These are phyloP conservation scores for Endocalyx cinctus DNA, from an alignment of 2,329 filamentous ascomycete species.

Conservation along the genomic window DNA sequence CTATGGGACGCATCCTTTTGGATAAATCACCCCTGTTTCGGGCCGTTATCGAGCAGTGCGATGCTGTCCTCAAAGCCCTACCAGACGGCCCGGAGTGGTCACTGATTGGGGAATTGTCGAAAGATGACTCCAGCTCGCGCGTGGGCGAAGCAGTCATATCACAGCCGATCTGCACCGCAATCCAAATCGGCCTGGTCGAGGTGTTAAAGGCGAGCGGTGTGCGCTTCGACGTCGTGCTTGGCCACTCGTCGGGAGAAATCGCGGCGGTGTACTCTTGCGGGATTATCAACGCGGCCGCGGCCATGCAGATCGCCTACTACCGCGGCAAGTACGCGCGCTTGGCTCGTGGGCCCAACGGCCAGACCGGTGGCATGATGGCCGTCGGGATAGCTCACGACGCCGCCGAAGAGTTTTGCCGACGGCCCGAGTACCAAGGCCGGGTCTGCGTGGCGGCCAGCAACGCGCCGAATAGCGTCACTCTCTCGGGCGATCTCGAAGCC, in stretches of 20 bases:
- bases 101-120: slow-evolving; percentile 16
- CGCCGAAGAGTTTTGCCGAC: slow-evolving; percentile 1
- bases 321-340: slow-evolving; percentile 18
- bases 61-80: slow-evolving; percentile 12
- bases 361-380: slow-evolving; percentile 27
- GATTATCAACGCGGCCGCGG: slow-evolving; percentile 9
- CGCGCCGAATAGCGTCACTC: slow-evolving; percentile 29
- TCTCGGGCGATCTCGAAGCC: slow-evolving; percentile 25
- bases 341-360: slow-evolving; percentile 9
- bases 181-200: slow-evolving; percentile 23
- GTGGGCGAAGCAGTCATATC: slow-evolving; percentile 21
- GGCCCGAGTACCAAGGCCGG: neutral
- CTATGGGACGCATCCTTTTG: slow-evolving; percentile 15
- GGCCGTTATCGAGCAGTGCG: slow-evolving; percentile 5
- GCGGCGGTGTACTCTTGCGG: neutral
- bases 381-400: slow-evolving; percentile 20
- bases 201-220: slow-evolving; percentile 26
- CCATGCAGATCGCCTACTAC: slow-evolving; percentile 27
- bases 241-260: neutral
- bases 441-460: slow-evolving; percentile 24
- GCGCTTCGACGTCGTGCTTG: slow-evolving; percentile 31
- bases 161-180: slow-evolving; percentile 25
- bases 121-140: slow-evolving; percentile 4
- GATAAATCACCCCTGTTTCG: neutral
- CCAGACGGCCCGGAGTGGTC: slow-evolving; percentile 19